These are phyloP conservation scores for Fusarium sp. DNA, from an alignment of 2,329 filamentous ascomycete species.

Conservation along the genomic window DNA sequence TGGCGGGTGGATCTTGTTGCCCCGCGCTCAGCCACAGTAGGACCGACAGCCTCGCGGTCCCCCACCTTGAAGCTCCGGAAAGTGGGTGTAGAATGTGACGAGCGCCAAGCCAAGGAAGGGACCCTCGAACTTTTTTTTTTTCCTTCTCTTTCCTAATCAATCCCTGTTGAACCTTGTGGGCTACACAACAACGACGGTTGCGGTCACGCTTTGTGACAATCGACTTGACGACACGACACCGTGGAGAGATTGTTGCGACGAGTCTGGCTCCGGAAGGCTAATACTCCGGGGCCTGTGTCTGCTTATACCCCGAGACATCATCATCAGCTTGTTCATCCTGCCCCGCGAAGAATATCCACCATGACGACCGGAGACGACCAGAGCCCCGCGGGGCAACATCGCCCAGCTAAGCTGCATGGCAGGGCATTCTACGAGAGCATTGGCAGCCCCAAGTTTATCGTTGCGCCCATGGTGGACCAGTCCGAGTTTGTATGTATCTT, in stretches of 20 bases:
- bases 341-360: slow-evolving; percentile 42
- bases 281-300: slow-evolving; percentile 33
- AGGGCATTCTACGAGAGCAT: slow-evolving; percentile 94
- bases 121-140: slow-evolving; percentile 24
- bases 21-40: slow-evolving; percentile 37
- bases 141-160: slow-evolving; percentile 1
- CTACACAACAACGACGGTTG: neutral
- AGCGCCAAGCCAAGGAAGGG: slow-evolving; percentile 1
- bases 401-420: slow-evolving; percentile 72
- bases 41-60: slow-evolving; percentile 22
- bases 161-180: neutral
- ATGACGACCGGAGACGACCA: slow-evolving; percentile 43
- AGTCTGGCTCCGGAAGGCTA: slow-evolving; percentile 35
- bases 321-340: neutral
- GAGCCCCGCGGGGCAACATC: slow-evolving; percentile 33
- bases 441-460: slow-evolving; percentile 85
- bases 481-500: slow-evolving; percentile 83
- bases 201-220: slow-evolving; percentile 10
- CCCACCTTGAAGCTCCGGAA: slow-evolving; percentile 5
- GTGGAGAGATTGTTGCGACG: slow-evolving; percentile 35
- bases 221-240: slow-evolving; percentile 25
- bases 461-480: slow-evolving; percentile 98
- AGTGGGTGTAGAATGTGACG: slow-evolving; percentile 5
- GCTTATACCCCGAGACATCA: slow-evolving; percentile 2
- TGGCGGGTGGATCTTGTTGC: slow-evolving; percentile 12